Percentiles rank a stretch among this genome's conserved stretches.
Evolutionary conservation across 345 rosid species (phyloP).

Genomic region (Garcia nutans): DNA sequence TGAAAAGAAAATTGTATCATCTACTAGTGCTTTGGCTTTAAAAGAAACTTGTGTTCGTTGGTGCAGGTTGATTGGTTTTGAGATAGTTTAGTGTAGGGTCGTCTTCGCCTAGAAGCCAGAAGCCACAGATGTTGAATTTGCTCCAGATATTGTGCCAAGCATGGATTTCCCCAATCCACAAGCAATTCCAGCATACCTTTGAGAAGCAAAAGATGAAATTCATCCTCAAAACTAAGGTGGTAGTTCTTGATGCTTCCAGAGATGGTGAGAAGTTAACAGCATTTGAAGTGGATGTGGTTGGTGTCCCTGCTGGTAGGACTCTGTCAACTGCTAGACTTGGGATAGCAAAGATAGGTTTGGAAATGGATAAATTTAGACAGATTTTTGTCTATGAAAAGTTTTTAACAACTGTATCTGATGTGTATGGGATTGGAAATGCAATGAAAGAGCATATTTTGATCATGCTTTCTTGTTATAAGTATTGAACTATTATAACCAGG

Average conservation of each 20-base stretch:
- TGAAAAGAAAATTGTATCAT: no score
- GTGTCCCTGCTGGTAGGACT: constrained; percentile 85
- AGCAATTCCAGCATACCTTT: constrained; percentile 84
- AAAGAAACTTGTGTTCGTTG: constrained; percentile 89
- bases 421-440: no score
- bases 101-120: constrained; percentile 92
- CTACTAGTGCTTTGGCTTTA: constrained; percentile 87
- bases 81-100: constrained; percentile 97
- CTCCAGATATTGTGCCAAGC: constrained; percentile 81
- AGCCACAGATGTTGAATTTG: constrained; percentile 98
- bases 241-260: constrained; percentile 75
- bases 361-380: constrained; percentile 80
- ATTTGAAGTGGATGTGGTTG: constrained; percentile 95
- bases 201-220: constrained; percentile 99
- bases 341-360: constrained; percentile 85
- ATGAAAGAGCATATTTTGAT: no score
- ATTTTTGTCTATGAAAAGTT: constrained; percentile 78
- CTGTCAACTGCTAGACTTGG: constrained; percentile 92
- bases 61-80: constrained; percentile 98
- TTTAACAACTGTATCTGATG: no score
- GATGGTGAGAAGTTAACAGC: constrained; percentile 73
- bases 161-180: constrained; percentile 95
- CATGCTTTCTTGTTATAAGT: no score
- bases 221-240: constrained; percentile 96
- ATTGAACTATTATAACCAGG: no score